These are phyloP conservation scores for Coemansia sp. DNA, from an alignment of 192 early-diverging fungal genomes.

Conservation along the genomic window DNA sequence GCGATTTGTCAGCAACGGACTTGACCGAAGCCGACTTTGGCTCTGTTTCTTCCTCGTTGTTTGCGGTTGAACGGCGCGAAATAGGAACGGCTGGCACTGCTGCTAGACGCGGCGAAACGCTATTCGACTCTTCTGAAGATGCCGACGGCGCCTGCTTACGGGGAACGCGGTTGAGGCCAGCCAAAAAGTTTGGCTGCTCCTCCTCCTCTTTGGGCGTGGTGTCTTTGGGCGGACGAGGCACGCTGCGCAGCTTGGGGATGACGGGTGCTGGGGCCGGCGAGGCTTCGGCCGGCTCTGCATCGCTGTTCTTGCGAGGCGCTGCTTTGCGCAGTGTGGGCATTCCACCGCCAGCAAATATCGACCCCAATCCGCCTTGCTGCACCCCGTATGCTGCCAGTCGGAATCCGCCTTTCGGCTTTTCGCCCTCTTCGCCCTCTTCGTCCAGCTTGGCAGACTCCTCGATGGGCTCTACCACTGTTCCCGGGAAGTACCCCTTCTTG, in stretches of 20 bases:
- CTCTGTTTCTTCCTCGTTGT: conserved; percentile 1
- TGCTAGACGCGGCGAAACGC: conserved; percentile 11
- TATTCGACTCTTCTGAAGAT: conserved; percentile 20
- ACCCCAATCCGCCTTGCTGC: conserved; percentile 74
- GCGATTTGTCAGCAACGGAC: background rate
- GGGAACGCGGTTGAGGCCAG: conserved; percentile 39
- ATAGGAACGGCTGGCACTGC: conserved; percentile 19
- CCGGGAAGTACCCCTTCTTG: conserved; percentile 70
- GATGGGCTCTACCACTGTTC: conserved; percentile 56
- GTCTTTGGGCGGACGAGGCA: conserved; percentile 32
- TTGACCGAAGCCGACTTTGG: background rate
- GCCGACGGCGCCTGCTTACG: conserved; percentile 21
- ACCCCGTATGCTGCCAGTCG: conserved; percentile 76
- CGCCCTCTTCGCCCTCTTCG: conserved; percentile 17
- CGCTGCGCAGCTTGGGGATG: conserved; percentile 51
- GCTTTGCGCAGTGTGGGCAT: conserved; percentile 67
- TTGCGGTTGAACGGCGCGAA: conserved; percentile 6
- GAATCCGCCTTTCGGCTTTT: conserved; percentile 46
- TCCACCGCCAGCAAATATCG: conserved; percentile 68
- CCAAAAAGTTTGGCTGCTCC: conserved; percentile 41
- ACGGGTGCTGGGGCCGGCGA: conserved; percentile 15
- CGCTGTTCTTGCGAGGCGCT: conserved; percentile 26
- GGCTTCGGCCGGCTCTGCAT: conserved; percentile 13
- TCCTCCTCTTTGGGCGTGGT: conserved; percentile 24
- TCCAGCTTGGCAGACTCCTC: conserved; percentile 33